These are phyloP conservation scores for Nemania sp. DNA, from an alignment of 2,329 filamentous ascomycete species.

Conservation along the genomic window DNA sequence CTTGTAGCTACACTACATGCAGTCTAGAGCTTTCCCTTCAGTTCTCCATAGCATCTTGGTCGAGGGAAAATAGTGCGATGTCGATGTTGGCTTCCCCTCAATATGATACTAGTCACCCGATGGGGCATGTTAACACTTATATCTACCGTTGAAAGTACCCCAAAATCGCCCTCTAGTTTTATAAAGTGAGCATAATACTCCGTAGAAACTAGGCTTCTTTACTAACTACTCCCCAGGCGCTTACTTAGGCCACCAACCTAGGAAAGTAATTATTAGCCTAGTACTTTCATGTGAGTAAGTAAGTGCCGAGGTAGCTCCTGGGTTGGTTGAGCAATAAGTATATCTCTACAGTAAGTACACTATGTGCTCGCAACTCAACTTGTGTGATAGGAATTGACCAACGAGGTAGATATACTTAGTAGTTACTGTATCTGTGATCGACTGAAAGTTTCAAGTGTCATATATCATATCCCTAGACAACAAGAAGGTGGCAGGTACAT, in stretches of 20 bases:
- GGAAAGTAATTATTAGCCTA: background rate
- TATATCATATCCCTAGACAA: no score
- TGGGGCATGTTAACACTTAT: slow-evolving; percentile 8
- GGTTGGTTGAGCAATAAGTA: background rate
- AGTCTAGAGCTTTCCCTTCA: slow-evolving; percentile 18
- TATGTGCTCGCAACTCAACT: no score
- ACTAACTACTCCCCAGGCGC: no score
- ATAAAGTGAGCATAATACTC: no score
- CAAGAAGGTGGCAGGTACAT: slow-evolving; percentile 5
- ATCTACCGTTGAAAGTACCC: slow-evolving; percentile 8
- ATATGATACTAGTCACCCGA: background rate
- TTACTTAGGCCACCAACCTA: no score
- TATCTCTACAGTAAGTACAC: background rate
- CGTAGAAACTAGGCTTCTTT: no score
- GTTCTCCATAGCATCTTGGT: slow-evolving; percentile 1
- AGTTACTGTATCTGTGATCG: no score
- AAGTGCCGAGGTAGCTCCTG: background rate
- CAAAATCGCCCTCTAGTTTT: no score
- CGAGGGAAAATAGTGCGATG: slow-evolving; percentile 1
- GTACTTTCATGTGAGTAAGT: background rate
- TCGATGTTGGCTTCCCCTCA: background rate
- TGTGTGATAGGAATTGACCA: no score
- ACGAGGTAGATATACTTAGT: background rate
- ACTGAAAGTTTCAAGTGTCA: no score
- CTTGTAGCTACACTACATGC: slow-evolving; percentile 1